Conservation (phyloP, 2,329 filamentous ascomycete genomes). For the Thermothelomyces thermophilus region DNA sequence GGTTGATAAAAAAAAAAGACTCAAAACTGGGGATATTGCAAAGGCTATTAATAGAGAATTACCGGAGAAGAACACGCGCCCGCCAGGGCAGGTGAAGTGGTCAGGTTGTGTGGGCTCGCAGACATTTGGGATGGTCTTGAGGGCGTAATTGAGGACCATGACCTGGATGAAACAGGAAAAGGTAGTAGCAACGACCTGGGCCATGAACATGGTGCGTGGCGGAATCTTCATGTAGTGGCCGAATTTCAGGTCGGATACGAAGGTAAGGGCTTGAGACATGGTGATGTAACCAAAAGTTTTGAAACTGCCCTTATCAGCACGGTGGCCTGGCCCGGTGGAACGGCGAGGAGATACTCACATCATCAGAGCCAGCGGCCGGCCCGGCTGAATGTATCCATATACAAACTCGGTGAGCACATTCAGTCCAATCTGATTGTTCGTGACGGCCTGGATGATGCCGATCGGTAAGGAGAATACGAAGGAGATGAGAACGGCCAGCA, state of each 20-base stretch:
- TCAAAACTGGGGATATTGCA: not conserved
- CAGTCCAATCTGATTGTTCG: slow-evolving; percentile 64
- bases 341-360: slow-evolving; percentile 38
- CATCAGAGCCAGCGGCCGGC: slow-evolving; percentile 66
- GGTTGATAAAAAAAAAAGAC: slow-evolving; percentile 2
- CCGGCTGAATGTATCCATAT: slow-evolving; percentile 68
- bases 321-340: not conserved
- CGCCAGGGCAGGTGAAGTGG: slow-evolving; percentile 58
- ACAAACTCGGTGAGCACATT: slow-evolving; percentile 72
- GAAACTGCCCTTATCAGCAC: slow-evolving; percentile 38
- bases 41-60: slow-evolving; percentile 6
- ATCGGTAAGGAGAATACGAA: slow-evolving; percentile 59
- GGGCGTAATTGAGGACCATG: slow-evolving; percentile 54
- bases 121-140: slow-evolving; percentile 55
- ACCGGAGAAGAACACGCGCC: slow-evolving; percentile 58
- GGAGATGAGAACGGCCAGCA: slow-evolving; percentile 59
- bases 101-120: slow-evolving; percentile 53
- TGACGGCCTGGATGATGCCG: slow-evolving; percentile 63
- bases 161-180: slow-evolving; percentile 63
- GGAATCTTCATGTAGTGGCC: slow-evolving; percentile 70
- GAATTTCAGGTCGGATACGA: slow-evolving; percentile 61
- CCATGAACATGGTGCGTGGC: slow-evolving; percentile 59
- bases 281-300: slow-evolving; percentile 59
- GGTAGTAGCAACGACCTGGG: slow-evolving; percentile 59
- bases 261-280: slow-evolving; percentile 59